Conservation (phyloP, 2,329 filamentous ascomycete genomes). For the Arthrobotrys pseudoclavata region DNA sequence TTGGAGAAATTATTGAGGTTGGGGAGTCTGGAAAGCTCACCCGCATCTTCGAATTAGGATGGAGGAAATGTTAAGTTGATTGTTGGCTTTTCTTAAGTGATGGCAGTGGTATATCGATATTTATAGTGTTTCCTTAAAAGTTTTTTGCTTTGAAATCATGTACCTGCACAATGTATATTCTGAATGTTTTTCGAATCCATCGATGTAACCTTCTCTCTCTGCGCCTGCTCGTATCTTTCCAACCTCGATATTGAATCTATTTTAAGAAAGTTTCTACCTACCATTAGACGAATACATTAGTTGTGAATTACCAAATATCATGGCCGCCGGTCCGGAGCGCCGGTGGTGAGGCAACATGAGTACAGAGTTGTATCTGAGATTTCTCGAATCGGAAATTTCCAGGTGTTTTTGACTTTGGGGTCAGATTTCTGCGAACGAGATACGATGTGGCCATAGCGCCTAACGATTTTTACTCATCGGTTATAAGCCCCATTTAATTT, state of each 20-base stretch:
- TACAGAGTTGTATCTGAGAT: neutral
- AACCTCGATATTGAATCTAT: neutral
- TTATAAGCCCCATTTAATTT: conserved; percentile 13
- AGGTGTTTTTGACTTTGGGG: neutral
- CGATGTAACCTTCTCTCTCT: neutral
- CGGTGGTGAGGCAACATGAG: neutral
- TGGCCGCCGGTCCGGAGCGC: conserved; percentile 1
- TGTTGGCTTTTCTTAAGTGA: neutral
- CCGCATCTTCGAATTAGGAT: conserved; percentile 24
- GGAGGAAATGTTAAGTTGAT: conserved; percentile 28
- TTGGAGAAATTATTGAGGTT: conserved; percentile 21
- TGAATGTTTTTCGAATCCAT: neutral
- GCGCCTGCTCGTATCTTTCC: neutral
- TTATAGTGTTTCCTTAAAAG: conserved; percentile 14
- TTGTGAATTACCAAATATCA: neutral
- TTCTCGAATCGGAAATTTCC: neutral
- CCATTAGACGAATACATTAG: too few relatives aligned
- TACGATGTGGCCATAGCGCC: neutral
- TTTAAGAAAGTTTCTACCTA: neutral
- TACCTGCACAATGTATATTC: neutral
- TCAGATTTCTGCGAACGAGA: neutral
- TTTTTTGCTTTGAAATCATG: neutral
- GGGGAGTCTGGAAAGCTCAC: conserved; percentile 32
- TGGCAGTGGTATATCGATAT: neutral
- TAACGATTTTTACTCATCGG: neutral